A percentile compares a stretch with the other conserved stretches of the same genome.
These are phyloP conservation scores for Pythium sukuiense DNA, from an alignment of 352 stramenopile species.

Conservation along the genomic window DNA sequence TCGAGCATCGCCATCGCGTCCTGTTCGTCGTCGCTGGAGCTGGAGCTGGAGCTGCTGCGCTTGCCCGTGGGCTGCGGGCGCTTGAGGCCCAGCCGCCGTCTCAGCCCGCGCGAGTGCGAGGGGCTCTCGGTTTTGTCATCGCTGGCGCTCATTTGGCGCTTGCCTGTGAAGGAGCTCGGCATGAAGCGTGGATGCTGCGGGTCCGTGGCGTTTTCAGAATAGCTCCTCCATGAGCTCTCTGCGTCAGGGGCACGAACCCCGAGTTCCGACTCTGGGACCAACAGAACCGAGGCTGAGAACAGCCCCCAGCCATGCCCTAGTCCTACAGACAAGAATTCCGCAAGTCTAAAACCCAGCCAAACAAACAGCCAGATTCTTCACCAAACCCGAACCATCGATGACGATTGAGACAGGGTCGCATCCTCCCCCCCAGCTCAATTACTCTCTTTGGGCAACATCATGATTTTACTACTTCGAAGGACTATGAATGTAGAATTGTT, in stretches of 20 bases:
- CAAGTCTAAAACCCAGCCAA: neutral
- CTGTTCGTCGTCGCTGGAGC: slow-evolving; percentile 8
- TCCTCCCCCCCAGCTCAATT: slow-evolving; percentile 1
- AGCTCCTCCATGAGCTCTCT: neutral
- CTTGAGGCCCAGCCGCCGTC: slow-evolving; percentile 19
- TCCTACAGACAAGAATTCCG: neutral
- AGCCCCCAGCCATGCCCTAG: slow-evolving; percentile 8
- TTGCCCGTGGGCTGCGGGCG: neutral
- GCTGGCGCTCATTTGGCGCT: neutral
- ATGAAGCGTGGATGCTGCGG: neutral
- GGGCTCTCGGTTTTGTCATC: neutral
- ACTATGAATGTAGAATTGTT: too few relatives aligned
- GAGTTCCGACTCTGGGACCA: neutral
- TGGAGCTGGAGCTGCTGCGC: neutral
- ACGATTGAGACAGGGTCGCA: slow-evolving; percentile 12
- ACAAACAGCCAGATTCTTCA: neutral
- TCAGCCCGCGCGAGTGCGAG: slow-evolving; percentile 8
- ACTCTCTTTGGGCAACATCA: neutral
- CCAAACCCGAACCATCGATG: neutral
- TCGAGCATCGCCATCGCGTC: slow-evolving; percentile 6
- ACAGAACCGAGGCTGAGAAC: slow-evolving; percentile 12
- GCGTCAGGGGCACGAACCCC: neutral
- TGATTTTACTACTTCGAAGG: neutral
- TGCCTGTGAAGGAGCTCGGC: neutral
- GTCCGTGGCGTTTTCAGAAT: slow-evolving; percentile 2